These are phyloP conservation scores for Gaertneriomyces semiglobifer DNA, from an alignment of 192 early-diverging fungal genomes.

Conservation along the genomic window DNA sequence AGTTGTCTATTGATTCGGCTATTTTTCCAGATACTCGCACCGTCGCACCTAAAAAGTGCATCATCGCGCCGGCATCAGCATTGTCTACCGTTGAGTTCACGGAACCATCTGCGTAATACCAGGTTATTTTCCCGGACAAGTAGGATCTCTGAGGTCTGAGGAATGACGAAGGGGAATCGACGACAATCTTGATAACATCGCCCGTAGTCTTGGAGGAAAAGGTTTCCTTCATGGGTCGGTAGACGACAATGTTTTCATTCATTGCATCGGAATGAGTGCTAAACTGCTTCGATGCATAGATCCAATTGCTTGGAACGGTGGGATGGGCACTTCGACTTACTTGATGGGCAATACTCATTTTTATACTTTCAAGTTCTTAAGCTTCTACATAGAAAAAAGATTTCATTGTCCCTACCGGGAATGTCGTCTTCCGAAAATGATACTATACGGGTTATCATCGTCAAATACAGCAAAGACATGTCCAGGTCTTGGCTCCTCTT, in stretches of 20 bases:
- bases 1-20: not conserved
- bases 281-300: too few species aligned
- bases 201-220: too few species aligned
- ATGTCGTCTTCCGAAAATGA: not conserved
- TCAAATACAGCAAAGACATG: not conserved
- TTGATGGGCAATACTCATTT: too few species aligned
- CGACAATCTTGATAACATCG: not conserved
- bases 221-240: too few species aligned
- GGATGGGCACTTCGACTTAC: too few species aligned
- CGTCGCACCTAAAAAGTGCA: not conserved
- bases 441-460: not conserved
- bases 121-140: not conserved
- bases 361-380: too few species aligned
- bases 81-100: too few species aligned
- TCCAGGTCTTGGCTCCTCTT: not conserved
- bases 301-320: too few species aligned
- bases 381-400: too few species aligned
- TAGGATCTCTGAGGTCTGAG: not conserved
- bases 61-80: too few species aligned
- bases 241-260: too few species aligned
- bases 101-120: not conserved
- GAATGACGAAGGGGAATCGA: not conserved
- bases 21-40: not conserved
- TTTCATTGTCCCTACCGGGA: not conserved
- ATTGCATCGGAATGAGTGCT: too few species aligned